Evolutionary conservation across 2,329 filamentous ascomycete species (phyloP).

Genomic region (Apiospora sp.): DNA sequence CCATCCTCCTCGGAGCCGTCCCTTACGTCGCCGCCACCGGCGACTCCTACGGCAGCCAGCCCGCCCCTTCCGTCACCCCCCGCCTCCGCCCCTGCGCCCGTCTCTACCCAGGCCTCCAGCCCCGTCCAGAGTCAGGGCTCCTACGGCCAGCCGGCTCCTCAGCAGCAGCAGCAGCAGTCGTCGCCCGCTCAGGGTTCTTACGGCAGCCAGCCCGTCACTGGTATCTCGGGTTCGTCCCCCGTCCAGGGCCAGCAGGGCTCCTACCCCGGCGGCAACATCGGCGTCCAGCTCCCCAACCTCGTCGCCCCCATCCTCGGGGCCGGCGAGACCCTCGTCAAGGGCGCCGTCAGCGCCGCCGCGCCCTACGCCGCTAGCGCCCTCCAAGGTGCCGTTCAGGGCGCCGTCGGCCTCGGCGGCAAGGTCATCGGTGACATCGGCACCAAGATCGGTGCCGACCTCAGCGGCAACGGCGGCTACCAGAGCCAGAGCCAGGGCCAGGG

Average conservation of each 20-base stretch:
- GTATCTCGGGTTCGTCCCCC: neutral
- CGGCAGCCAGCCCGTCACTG: neutral
- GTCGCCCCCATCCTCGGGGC: too few relatives aligned
- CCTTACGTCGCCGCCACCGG: conserved; percentile 19
- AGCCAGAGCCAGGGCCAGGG: neutral
- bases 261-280: neutral
- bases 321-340: too few relatives aligned
- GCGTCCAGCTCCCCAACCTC: neutral
- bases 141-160: neutral
- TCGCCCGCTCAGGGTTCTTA: neutral
- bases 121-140: neutral
- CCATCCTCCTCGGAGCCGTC: conserved; percentile 25
- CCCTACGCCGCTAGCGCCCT: neutral
- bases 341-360: too few relatives aligned
- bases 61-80: neutral
- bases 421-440: neutral
- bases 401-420: neutral
- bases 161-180: neutral
- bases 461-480: neutral
- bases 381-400: neutral
- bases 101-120: neutral
- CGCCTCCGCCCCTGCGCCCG: neutral
- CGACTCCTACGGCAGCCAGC: neutral
- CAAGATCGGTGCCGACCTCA: neutral
- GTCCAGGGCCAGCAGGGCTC: neutral